These are phyloP conservation scores for Viridothelium virens DNA, from an alignment of 495 filamentous ascomycete genomes.

Conservation along the genomic window DNA sequence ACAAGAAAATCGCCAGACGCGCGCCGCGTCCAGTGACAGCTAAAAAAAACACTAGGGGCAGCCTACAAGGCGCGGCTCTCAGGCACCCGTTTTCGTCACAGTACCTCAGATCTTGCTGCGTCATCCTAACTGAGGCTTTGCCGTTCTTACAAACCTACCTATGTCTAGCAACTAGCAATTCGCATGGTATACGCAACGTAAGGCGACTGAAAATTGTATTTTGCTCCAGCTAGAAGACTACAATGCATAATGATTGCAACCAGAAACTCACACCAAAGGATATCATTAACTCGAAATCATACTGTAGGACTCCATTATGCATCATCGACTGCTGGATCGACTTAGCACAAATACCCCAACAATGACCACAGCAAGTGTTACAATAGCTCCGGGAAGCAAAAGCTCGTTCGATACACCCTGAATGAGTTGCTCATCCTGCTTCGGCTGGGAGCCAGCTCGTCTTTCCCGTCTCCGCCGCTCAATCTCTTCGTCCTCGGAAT, in stretches of 20 bases:
- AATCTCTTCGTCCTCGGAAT: conserved; percentile 54
- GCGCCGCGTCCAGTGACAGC: not conserved
- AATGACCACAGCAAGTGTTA: conserved; percentile 90
- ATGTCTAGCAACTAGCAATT: no score
- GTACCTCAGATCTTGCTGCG: no score
- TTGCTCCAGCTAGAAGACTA: not conserved
- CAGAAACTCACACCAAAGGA: not conserved
- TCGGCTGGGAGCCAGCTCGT: conserved; percentile 32
- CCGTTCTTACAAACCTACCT: no score
- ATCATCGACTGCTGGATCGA: conserved; percentile 6
- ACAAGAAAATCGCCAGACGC: conserved; percentile 10
- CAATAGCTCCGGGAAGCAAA: conserved; percentile 86
- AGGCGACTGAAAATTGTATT: no score
- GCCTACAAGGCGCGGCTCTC: not conserved
- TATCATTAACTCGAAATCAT: conserved; percentile 2
- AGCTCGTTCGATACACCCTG: conserved; percentile 91
- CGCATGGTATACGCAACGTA: no score
- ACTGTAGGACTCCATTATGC: not conserved
- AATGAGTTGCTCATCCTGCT: conserved; percentile 67
- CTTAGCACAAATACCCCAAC: conserved; percentile 30
- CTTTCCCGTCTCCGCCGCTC: conserved; percentile 32
- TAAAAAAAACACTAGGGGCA: not conserved
- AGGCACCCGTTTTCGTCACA: conserved; percentile 1
- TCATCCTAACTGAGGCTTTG: no score
- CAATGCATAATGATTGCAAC: not conserved